Base-by-base conservation (phyloP, 2,329 filamentous ascomycete species). In the Fusarium chuoi region DNA sequence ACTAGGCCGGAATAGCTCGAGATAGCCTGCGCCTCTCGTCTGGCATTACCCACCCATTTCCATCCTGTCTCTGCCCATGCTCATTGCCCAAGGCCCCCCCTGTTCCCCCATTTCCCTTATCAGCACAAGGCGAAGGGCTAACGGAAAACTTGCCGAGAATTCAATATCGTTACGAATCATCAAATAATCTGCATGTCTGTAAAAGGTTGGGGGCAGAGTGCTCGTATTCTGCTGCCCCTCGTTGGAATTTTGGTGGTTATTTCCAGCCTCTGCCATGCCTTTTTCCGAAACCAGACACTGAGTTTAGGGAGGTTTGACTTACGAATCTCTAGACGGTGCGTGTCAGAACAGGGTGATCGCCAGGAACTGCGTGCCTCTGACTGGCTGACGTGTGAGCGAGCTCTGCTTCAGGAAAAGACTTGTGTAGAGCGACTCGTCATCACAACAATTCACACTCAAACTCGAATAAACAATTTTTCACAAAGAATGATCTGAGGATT, bases 21-120 rank as follows among this genome's bases (percentile, higher is more conserved):
- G 39, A 63, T 68, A 30, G 62, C 52, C 71, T 74, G 71, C 62
- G 67, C 62, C 67, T 62, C 71, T 74, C 71, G 70, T 70, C 57
- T 73, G 57, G 57, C 65, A 46, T 54, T 46, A 48, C 44, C 61
- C 54, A 49, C 46, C 41, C 65, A 28, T 65, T 60, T 46, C 39
- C 62, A 26, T 45, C 62, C 45, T 35, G 63, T 54, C 64, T 63
- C 49, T 30, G 7, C 49, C 45, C 46, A 24, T 54, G 52, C 38
- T 17, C 28, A 49, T 35, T 20, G n/a, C 17, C n/a, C 30, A 15
- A 20, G 48, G 22, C 7, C 48, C 48, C 39, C 38, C 52, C 39
- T 51, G 33, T 46, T 70, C 55, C 58, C 48, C 45, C 62, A 71
- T 64, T 72, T 74, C 58, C 46, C 52, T 69, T 72, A 71, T 74